phyloP scores from a whole-genome alignment of 176 grass and related monocot species.

The Oryza punctata region DNA sequence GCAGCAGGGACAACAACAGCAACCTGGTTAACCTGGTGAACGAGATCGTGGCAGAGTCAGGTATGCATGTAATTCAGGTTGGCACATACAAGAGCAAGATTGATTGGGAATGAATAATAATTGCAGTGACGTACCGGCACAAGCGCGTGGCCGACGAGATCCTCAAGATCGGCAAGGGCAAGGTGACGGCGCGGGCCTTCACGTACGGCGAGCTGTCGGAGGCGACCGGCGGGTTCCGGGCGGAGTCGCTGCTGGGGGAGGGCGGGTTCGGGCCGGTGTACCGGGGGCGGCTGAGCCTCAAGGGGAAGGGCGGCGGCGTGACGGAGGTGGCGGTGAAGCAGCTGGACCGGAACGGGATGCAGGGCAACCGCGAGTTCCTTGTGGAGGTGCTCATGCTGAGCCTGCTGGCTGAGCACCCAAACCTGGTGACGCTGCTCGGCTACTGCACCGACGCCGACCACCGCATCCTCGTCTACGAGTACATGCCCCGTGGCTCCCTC shows the following conservation, averaged over 20 bases:
- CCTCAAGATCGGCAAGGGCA: constrained; percentile 49
- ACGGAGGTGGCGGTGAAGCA: constrained; percentile 47
- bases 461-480: constrained; percentile 59
- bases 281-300: constrained; percentile 12
- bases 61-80: constrained; percentile 17
- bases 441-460: constrained; percentile 52
- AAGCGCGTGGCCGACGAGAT: constrained; percentile 53
- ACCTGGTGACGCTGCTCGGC: constrained; percentile 49
- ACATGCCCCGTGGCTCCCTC: constrained; percentile 45
- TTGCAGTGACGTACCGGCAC: constrained; percentile 34
- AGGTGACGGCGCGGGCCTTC: constrained; percentile 47
- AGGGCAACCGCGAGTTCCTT: constrained; percentile 57
- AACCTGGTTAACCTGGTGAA: constrained; percentile 45
- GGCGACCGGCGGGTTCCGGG: constrained; percentile 43
- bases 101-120: too few species aligned
- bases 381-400: constrained; percentile 49
- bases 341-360: constrained; percentile 52
- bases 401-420: constrained; percentile 43
- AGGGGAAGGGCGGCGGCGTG: neutral
- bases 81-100: too few species aligned
- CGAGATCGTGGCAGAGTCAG: constrained; percentile 45
- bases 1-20: constrained; percentile 3
- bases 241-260: constrained; percentile 48
- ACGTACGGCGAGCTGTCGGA: constrained; percentile 43
- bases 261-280: constrained; percentile 52